Evolutionary conservation across 768 basidiomycete species (phyloP).

Genomic region (Suillus tomentosus): DNA sequence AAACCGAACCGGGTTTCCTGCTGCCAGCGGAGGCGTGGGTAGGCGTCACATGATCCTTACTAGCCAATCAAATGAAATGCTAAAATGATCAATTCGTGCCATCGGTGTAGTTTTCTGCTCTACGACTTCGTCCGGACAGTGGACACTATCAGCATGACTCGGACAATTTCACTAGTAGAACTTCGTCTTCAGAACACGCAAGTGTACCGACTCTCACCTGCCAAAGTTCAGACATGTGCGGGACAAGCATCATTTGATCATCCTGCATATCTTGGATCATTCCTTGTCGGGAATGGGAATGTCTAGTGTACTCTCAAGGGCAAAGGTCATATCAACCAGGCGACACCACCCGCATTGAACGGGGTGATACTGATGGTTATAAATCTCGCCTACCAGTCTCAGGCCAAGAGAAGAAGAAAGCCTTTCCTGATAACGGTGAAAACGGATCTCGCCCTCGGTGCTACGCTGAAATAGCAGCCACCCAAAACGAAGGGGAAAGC

Average conservation of each 20-base stretch:
- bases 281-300: constrained; percentile 54
- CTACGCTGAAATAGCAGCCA: constrained; percentile 65
- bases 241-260: neutral
- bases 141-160: too few relatives aligned
- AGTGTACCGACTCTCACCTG: constrained; percentile 5
- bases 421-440: constrained; percentile 25
- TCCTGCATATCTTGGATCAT: constrained; percentile 60
- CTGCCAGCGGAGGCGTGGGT: constrained; percentile 48
- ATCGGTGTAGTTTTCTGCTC: too few relatives aligned
- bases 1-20: constrained; percentile 58
- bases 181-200: too few relatives aligned
- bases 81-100: too few relatives aligned
- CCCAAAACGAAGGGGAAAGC: constrained; percentile 47
- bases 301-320: constrained; percentile 81
- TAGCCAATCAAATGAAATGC: too few relatives aligned
- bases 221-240: neutral
- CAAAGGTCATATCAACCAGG: constrained; percentile 62
- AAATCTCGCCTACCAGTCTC: constrained; percentile 24
- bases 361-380: constrained; percentile 47
- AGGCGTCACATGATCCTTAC: too few relatives aligned
- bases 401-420: constrained; percentile 40
- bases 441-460: constrained; percentile 67
- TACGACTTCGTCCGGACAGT: too few relatives aligned
- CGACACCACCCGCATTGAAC: constrained; percentile 59
- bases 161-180: too few relatives aligned